Percentiles rank a stretch among this genome's conserved stretches.
phyloP scores from a whole-genome alignment of 2,329 filamentous ascomycete genomes.

The Alternaria sp. region DNA sequence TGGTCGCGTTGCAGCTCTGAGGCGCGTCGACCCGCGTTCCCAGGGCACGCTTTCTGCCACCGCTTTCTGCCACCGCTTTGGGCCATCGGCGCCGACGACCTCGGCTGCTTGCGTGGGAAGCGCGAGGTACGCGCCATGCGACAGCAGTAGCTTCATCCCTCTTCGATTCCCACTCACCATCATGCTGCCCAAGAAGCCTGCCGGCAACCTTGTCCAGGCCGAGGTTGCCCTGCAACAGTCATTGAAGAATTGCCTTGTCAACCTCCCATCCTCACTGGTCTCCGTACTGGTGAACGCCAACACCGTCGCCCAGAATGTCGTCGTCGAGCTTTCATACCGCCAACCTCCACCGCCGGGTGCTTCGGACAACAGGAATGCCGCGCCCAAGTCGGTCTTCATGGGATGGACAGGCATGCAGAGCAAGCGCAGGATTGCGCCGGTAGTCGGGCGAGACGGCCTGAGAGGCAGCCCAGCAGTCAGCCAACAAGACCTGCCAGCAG shows the following conservation, averaged over 20 bases:
- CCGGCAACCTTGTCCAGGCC: conserved; percentile 67
- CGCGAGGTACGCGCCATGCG: conserved; percentile 14
- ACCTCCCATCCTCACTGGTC: conserved; percentile 85
- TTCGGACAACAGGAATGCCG: conserved; percentile 51
- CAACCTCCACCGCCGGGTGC: conserved; percentile 60
- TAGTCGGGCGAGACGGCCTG: conserved; percentile 78
- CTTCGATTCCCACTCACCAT: conserved; percentile 18
- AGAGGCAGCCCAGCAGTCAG: conserved; percentile 65
- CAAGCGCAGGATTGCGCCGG: conserved; percentile 78
- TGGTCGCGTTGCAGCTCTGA: conserved; percentile 38
- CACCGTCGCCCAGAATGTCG: conserved; percentile 92
- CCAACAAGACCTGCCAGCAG: conserved; percentile 77
- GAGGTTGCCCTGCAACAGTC: conserved; percentile 82
- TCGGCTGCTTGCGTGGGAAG: conserved; percentile 34
- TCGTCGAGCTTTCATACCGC: conserved; percentile 87
- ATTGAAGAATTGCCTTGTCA: conserved; percentile 93
- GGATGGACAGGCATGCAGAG: conserved; percentile 99
- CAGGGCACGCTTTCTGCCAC: conserved; percentile 33
- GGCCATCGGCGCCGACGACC: conserved; percentile 39
- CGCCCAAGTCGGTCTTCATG: conserved; percentile 75
- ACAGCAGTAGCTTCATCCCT: conserved; percentile 10
- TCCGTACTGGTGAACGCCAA: conserved; percentile 87
- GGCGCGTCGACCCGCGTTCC: conserved; percentile 39
- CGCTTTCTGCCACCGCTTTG: conserved; percentile 39
- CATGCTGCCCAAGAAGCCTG: conserved; percentile 57